These are phyloP conservation scores for Hymenoscyphus occultus DNA, from an alignment of 2,329 filamentous ascomycete genomes.

Conservation along the genomic window DNA sequence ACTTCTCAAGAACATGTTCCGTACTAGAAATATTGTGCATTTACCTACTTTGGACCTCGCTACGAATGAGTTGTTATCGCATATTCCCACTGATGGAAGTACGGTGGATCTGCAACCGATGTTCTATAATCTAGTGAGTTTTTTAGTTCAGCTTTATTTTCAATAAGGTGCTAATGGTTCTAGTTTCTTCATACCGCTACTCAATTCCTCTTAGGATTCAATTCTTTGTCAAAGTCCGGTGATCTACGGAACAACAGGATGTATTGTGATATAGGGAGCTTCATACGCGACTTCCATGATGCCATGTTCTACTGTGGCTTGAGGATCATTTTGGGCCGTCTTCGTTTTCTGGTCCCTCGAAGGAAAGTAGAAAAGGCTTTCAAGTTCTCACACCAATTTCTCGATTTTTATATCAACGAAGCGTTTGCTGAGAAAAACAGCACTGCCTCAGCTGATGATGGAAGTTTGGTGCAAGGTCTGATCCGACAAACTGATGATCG, in stretches of 20 bases:
- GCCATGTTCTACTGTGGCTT: neutral
- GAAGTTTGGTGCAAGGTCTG: neutral
- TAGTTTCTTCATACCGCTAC: constrained; percentile 4
- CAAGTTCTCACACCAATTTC: neutral
- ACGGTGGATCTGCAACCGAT: constrained; percentile 5
- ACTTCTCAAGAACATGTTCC: neutral
- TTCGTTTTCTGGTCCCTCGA: constrained; percentile 3
- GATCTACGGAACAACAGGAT: constrained; percentile 15
- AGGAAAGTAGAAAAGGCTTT: neutral
- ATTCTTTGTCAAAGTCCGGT: constrained; percentile 28
- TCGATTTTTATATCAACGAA: neutral
- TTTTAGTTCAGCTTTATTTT: too few relatives aligned
- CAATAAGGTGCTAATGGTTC: neutral
- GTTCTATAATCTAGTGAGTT: neutral
- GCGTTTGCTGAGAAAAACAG: neutral
- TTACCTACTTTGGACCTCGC: constrained; percentile 1
- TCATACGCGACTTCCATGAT: neutral
- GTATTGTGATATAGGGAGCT: neutral
- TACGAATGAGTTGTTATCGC: neutral
- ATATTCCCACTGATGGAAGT: constrained; percentile 1
- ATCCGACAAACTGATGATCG: neutral
- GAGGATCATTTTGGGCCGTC: neutral
- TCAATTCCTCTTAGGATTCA: constrained; percentile 6
- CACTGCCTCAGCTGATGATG: neutral
- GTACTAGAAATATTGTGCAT: neutral